Evolutionary conservation across 1,139 yeast species (phyloP).

Genomic region (Zhuliangozyma parablackwelliae): DNA sequence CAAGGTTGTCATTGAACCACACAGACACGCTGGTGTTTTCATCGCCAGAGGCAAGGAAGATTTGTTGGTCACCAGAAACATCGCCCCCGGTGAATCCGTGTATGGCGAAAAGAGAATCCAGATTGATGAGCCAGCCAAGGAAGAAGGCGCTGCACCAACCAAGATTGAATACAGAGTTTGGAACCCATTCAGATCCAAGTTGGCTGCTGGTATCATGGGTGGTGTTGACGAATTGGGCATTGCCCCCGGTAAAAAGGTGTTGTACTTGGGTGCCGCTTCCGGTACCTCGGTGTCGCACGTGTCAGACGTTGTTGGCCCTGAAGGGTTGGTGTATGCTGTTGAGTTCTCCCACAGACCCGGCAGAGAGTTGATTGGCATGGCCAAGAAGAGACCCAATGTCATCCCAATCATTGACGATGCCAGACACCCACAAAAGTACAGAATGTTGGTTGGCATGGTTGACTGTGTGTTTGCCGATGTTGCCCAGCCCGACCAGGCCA

Average conservation of each 20-base stretch:
- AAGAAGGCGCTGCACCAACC: slow-evolving; percentile 85
- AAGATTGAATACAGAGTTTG: slow-evolving; percentile 98
- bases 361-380: slow-evolving; percentile 98
- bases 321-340: slow-evolving; percentile 97
- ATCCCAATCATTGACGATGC: slow-evolving; percentile 99
- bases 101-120: slow-evolving; percentile 97
- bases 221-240: slow-evolving; percentile 97
- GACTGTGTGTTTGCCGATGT: slow-evolving; percentile 98
- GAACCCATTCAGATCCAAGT: slow-evolving; percentile 99
- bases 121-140: slow-evolving; percentile 86
- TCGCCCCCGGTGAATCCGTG: slow-evolving; percentile 97
- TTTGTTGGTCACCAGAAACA: slow-evolving; percentile 91
- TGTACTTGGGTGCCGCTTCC: slow-evolving; percentile 98
- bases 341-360: slow-evolving; percentile 99
- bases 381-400: slow-evolving; percentile 99
- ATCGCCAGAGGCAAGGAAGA: slow-evolving; percentile 99
- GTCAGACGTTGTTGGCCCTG: slow-evolving; percentile 97
- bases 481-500: slow-evolving; percentile 99
- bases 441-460: slow-evolving; percentile 98
- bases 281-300: slow-evolving; percentile 99
- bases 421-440: slow-evolving; percentile 98
- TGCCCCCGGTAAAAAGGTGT: slow-evolving; percentile 96
- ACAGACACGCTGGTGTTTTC: slow-evolving; percentile 96
- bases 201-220: slow-evolving; percentile 99
- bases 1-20: slow-evolving; percentile 96